These are phyloP conservation scores for Daedaleopsis nitida DNA, from an alignment of 768 basidiomycete genomes.

Conservation along the genomic window DNA sequence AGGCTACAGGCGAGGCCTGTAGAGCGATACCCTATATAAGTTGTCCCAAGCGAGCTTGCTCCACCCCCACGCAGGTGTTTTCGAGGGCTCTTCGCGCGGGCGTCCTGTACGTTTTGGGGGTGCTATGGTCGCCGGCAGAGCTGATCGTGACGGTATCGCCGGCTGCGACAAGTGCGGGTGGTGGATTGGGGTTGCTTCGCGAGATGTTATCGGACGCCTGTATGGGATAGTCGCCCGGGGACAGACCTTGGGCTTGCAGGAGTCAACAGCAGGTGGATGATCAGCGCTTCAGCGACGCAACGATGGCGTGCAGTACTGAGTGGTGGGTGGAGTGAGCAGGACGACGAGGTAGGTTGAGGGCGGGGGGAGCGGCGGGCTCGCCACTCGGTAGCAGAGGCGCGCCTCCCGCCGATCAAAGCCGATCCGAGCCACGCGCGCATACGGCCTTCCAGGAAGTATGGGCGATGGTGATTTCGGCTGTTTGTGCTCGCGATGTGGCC, in stretches of 20 bases:
- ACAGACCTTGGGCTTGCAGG: background rate
- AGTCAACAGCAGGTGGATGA: background rate
- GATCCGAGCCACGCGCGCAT: constrained; percentile 10
- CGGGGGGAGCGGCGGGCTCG: background rate
- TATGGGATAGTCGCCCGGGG: background rate
- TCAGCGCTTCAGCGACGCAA: background rate
- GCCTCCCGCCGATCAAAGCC: constrained; percentile 2
- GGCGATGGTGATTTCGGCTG: background rate
- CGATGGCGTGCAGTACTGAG: background rate
- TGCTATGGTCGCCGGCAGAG: background rate
- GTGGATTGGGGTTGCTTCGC: constrained; percentile 16
- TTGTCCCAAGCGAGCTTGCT: background rate
- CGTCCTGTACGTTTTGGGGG: constrained; percentile 5
- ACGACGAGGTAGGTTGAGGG: background rate
- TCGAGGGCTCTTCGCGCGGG: background rate
- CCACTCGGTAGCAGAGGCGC: background rate
- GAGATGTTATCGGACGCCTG: constrained; percentile 16
- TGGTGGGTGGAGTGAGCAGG: background rate
- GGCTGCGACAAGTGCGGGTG: background rate
- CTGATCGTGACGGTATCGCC: constrained; percentile 3
- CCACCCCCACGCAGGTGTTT: background rate
- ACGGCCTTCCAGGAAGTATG: background rate
- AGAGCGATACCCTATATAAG: background rate
- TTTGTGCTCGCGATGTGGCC: background rate
- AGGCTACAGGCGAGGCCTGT: background rate